Conservation (phyloP, 73 alveolate genomes). For the Blepharisma japonicum region DNA sequence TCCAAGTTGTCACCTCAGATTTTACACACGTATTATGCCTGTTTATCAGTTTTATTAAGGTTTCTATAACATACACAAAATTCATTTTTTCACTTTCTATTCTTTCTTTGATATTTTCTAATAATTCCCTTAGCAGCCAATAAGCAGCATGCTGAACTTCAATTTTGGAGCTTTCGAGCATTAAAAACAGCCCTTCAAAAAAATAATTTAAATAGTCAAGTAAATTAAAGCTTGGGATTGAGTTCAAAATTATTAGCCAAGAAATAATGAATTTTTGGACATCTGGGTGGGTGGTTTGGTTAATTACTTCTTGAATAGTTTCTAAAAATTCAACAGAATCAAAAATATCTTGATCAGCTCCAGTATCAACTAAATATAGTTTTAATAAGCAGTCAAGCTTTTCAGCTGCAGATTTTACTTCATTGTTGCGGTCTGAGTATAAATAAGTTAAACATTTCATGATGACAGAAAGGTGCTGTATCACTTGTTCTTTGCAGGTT, state of each 20-base stretch:
- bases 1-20: conserved; percentile 9
- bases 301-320: not conserved
- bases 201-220: not conserved
- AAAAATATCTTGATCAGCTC: not conserved
- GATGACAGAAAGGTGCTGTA: not conserved
- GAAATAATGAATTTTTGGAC: conserved; percentile 8
- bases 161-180: not conserved
- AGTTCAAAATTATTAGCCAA: not conserved
- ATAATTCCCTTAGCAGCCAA: not conserved
- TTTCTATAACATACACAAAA: not conserved
- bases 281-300: not conserved
- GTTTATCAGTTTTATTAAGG: not conserved
- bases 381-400: conserved; percentile 15
- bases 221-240: not conserved
- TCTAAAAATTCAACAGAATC: not conserved
- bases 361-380: not conserved
- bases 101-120: no score
- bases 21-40: not conserved
- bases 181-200: not conserved
- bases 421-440: conserved; percentile 14
- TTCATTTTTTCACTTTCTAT: not conserved
- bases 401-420: conserved; percentile 26
- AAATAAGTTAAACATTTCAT: not conserved
- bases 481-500: conserved; percentile 11
- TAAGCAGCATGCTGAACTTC: not conserved